Percentiles rank a stretch among this genome's conserved stretches.
Evolutionary conservation across 164 flowering plant species (phyloP).

Genomic region (Litsea cubeba): DNA sequence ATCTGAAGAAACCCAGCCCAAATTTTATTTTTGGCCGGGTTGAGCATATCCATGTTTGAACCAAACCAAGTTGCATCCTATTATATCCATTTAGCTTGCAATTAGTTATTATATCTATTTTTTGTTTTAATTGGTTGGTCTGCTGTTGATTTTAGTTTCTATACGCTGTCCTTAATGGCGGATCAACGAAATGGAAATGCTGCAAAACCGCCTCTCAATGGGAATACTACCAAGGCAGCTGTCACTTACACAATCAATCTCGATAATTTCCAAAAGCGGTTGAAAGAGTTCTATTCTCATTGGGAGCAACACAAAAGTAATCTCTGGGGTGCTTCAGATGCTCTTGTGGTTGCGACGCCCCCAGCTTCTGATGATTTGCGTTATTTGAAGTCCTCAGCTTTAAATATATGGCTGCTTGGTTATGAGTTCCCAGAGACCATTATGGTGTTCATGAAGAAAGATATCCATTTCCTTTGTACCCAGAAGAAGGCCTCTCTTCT

Average conservation of each 20-base stretch:
- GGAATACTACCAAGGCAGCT: constrained; percentile 13
- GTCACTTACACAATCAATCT: constrained; percentile 35
- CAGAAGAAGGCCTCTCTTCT: constrained; percentile 71
- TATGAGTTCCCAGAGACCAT: constrained; percentile 86
- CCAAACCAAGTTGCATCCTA: no score
- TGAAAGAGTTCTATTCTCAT: constrained; percentile 48
- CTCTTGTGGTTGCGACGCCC: constrained; percentile 61
- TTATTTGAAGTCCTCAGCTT: constrained; percentile 69
- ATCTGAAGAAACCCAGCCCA: no score
- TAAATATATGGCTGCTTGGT: constrained; percentile 73
- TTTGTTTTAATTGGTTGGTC: neutral
- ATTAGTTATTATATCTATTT: neutral
- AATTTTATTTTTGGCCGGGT: no score
- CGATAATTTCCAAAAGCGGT: constrained; percentile 40
- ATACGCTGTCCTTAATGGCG: constrained; percentile 22
- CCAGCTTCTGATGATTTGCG: constrained; percentile 70
- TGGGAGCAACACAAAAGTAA: constrained; percentile 47
- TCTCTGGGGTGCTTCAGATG: constrained; percentile 54
- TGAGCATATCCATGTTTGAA: no score
- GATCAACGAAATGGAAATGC: constrained; percentile 29
- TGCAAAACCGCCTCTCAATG: constrained; percentile 9
- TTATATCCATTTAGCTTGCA: neutral
- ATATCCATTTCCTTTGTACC: constrained; percentile 68
- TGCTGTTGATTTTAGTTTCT: neutral
- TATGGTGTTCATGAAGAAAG: constrained; percentile 59